Conservation (phyloP, 148 eudicot genomes). For the Nyssa sinensis region DNA sequence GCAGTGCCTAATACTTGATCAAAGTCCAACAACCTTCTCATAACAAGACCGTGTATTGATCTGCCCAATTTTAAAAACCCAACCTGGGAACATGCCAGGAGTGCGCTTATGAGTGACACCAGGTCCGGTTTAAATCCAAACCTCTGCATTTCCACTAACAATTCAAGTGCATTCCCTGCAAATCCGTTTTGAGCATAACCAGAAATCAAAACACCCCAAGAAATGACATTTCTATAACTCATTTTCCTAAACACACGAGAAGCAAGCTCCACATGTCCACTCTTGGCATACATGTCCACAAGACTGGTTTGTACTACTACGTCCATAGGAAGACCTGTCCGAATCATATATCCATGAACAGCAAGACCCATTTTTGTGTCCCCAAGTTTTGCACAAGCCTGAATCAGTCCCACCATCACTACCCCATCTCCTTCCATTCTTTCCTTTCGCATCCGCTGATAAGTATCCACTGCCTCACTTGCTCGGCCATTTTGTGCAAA, state of each 20-base stretch:
- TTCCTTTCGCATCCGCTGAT: constrained; percentile 40
- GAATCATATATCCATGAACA: constrained; percentile 59
- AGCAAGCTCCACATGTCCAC: constrained; percentile 50
- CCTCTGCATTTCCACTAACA: constrained; percentile 58
- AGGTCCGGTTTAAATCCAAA: constrained; percentile 52
- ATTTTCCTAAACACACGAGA: constrained; percentile 43
- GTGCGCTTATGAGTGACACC: constrained; percentile 56
- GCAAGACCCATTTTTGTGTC: constrained; percentile 49
- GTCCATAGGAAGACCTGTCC: constrained; percentile 46
- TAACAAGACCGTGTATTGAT: constrained; percentile 55
- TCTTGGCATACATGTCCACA: constrained; percentile 72
- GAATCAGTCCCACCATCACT: constrained; percentile 65
- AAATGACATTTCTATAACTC: constrained; percentile 41
- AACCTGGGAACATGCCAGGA: constrained; percentile 65
- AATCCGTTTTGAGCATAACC: constrained; percentile 73
- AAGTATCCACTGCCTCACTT: constrained; percentile 42
- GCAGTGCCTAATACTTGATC: constrained; percentile 55
- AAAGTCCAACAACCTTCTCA: constrained; percentile 37
- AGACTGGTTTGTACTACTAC: constrained; percentile 54
- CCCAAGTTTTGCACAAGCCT: constrained; percentile 53
- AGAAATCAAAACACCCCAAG: constrained; percentile 71
- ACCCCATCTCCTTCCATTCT: constrained; percentile 61
- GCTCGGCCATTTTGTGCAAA: constrained; percentile 51
- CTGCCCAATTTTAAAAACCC: constrained; percentile 51
- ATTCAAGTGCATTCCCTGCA: constrained; percentile 47